phyloP scores from a whole-genome alignment of 305 asterid species.

The Fraxinus platypoda region DNA sequence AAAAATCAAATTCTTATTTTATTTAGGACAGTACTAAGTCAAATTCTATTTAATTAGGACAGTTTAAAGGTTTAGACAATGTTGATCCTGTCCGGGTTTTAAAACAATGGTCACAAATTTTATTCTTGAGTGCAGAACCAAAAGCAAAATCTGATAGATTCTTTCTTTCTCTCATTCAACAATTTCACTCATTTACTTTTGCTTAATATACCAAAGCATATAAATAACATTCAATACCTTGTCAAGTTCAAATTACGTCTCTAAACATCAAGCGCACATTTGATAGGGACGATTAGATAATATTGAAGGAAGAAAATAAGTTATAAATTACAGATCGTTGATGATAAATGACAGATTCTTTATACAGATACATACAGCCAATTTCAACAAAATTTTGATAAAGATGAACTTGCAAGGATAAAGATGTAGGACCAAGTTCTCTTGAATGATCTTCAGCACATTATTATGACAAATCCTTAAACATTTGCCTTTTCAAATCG shows the following conservation, averaged over 20 bases:
- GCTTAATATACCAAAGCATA: background rate
- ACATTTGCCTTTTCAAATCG: slow-evolving; percentile 40
- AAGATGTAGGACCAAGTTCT: slow-evolving; percentile 26
- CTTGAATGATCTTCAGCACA: slow-evolving; percentile 29
- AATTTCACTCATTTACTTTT: slow-evolving; percentile 28
- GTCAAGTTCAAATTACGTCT: slow-evolving; percentile 14
- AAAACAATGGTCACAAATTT: background rate
- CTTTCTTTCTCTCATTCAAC: slow-evolving; percentile 19
- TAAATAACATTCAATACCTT: background rate
- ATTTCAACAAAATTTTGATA: slow-evolving; percentile 24
- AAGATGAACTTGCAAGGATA: slow-evolving; percentile 20
- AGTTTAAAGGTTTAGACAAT: slow-evolving; percentile 7
- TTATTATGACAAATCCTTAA: slow-evolving; percentile 39
- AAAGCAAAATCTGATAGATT: slow-evolving; percentile 18
- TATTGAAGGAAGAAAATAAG: background rate
- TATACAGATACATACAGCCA: slow-evolving; percentile 32
- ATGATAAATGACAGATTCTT: slow-evolving; percentile 35
- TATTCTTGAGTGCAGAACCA: slow-evolving; percentile 7
- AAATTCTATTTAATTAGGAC: slow-evolving; percentile 15
- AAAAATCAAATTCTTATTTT: background rate
- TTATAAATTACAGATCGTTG: background rate
- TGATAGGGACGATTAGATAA: background rate
- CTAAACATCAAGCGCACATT: background rate
- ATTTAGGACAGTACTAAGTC: background rate
- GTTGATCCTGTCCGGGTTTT: background rate